A percentile compares a stretch with the other conserved stretches of the same genome.
phyloP scores from a whole-genome alignment of 2,329 filamentous ascomycete species.

The Penicillium sp. region DNA sequence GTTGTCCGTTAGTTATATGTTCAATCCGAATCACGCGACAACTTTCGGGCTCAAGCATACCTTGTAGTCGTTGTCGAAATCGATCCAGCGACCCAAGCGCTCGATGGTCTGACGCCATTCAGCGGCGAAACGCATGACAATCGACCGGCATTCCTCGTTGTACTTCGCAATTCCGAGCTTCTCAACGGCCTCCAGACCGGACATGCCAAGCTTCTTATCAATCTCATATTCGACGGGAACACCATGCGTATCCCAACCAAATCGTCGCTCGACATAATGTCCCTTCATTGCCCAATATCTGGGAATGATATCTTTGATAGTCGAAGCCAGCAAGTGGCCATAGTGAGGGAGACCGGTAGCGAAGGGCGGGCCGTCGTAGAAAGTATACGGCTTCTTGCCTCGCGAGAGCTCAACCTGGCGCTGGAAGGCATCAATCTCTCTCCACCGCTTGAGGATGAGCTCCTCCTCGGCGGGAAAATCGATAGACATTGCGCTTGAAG shows the following conservation, averaged over 20 bases:
- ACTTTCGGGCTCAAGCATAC: conserved; percentile 40
- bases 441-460: conserved; percentile 80
- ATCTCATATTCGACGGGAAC: conserved; percentile 96
- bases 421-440: conserved; percentile 87
- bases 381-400: conserved; percentile 82
- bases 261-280: conserved; percentile 85
- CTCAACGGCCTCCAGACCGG: conserved; percentile 81
- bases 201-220: conserved; percentile 91
- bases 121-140: conserved; percentile 85
- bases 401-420: conserved; percentile 84
- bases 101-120: conserved; percentile 92
- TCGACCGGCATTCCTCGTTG: conserved; percentile 86
- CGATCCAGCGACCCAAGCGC: conserved; percentile 89
- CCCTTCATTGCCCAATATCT: conserved; percentile 98
- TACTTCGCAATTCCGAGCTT: conserved; percentile 85
- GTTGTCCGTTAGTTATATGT: conserved; percentile 5
- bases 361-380: conserved; percentile 87
- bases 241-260: conserved; percentile 95
- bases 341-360: conserved; percentile 71
- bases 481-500: conserved; percentile 68
- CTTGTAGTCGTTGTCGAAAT: conserved; percentile 98
- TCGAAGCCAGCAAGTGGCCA: conserved; percentile 81
- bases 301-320: conserved; percentile 96
- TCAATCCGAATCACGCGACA: not conserved
- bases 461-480: conserved; percentile 93